These are phyloP conservation scores for Scheffersomyces amazonensis DNA, from an alignment of 805 yeast species.

Conservation along the genomic window DNA sequence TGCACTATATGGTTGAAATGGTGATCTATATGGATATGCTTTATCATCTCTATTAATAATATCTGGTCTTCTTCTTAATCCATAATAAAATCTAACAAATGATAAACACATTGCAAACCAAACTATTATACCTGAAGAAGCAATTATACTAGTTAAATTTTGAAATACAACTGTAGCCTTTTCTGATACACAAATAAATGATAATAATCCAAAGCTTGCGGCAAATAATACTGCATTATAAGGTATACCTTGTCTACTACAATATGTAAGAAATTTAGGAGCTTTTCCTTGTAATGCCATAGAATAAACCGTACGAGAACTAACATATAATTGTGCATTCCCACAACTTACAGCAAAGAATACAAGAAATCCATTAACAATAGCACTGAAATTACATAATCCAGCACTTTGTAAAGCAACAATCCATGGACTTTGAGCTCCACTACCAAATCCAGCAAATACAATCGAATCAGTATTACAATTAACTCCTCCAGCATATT, in stretches of 20 bases:
- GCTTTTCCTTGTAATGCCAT: conserved; percentile 51
- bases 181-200: conserved; percentile 58
- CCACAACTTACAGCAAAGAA: conserved; percentile 48
- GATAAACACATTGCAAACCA: conserved; percentile 76
- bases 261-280: conserved; percentile 56
- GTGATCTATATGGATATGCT: conserved; percentile 66
- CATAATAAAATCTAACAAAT: conserved; percentile 62
- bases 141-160: conserved; percentile 62
- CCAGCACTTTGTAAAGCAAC: conserved; percentile 41
- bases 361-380: conserved; percentile 41
- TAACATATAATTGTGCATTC: conserved; percentile 42
- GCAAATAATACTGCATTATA: conserved; percentile 65
- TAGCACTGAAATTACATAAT: conserved; percentile 33
- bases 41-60: conserved; percentile 61
- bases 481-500: conserved; percentile 33
- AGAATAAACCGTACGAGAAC: conserved; percentile 41
- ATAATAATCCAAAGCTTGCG: conserved; percentile 56
- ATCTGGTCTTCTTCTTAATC: conserved; percentile 59
- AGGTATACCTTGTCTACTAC: conserved; percentile 70
- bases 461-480: conserved; percentile 22
- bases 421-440: conserved; percentile 45
- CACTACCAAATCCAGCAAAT: conserved; percentile 35
- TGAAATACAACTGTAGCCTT: conserved; percentile 63
- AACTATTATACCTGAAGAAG: conserved; percentile 73
- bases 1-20: conserved; percentile 69